Base-by-base conservation (phyloP, 495 filamentous ascomycete species). In the Hypoxylon fuscum region DNA sequence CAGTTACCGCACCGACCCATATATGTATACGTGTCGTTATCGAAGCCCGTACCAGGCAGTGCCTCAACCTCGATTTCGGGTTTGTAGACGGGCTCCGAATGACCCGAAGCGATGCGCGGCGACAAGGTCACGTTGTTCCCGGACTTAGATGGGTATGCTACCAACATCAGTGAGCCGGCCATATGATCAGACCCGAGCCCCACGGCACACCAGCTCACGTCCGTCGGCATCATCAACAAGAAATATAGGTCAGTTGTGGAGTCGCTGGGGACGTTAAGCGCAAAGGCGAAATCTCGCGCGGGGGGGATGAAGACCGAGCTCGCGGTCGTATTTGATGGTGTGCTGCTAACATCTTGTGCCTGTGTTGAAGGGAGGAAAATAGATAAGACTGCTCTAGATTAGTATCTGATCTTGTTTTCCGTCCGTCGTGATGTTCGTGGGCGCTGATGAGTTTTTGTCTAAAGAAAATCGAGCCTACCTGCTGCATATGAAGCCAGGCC, bases 161-260 rank as follows among this genome's bases (percentile, higher is more conserved):
- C 70, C 45, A 85, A 75, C 62, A 86, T 82, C 35, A 85, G 64
- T 8, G 81, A 68, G 41, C 76, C 72, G 10, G 74, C 63, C 85
- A 88, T 88, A 17, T 65, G 60, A 46, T 75, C 25, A 3, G 51
- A 68, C 11, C 85, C 85, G 35, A 83, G 77, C 35, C 85, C 85
- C 11, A 87, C 62, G 2, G 76, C 83, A 35, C 76, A 63, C 80
- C 80, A 85, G 14, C 65, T 69, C 23, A 76, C 72, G 0, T 51
- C 62, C 11, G 64, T 51, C 2, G 79, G 79, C 18, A 76, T 77
- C 31, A 75, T 77, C 32, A 85, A 42, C 42, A 79, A 76, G 68
- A 84, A 80, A 66, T 71, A 83, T 12, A 84, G 38, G 47, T 84
- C 77, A 8, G 71, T 69, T 10, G 62, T 68, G 27, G 70, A 70